These are phyloP conservation scores for Stachybotrys echinatus DNA, from an alignment of 2,329 filamentous ascomycete species.

Conservation along the genomic window DNA sequence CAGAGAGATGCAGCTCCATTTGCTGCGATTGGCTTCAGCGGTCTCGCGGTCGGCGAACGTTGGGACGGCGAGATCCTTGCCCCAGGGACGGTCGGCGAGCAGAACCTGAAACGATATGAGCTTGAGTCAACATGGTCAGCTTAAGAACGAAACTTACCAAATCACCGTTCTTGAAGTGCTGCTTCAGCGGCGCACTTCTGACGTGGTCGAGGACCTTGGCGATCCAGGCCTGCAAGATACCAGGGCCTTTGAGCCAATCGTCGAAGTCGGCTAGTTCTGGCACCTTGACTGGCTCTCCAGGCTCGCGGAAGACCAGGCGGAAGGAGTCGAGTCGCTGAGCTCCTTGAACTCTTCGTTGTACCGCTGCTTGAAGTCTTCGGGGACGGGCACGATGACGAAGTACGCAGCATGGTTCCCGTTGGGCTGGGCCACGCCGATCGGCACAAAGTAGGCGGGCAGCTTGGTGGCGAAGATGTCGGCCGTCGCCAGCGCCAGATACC, in stretches of 20 bases:
- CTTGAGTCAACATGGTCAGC: no score
- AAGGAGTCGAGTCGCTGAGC: not conserved
- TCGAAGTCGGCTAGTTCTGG: not conserved
- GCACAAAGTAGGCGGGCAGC: not conserved
- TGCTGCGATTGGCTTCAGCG: no score
- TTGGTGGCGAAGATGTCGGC: not conserved
- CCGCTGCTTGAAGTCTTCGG: not conserved
- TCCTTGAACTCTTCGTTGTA: not conserved
- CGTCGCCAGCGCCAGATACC: not conserved
- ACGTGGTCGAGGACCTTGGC: not conserved
- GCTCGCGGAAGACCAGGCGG: not conserved
- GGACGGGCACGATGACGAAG: not conserved
- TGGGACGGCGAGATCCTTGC: no score
- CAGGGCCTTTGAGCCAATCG: not conserved
- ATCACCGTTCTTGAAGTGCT: no score
- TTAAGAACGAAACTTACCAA: no score
- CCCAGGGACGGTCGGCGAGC: no score
- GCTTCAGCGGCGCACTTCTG: no score
- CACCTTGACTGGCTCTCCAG: not conserved
- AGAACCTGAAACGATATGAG: no score
- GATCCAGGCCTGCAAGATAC: not conserved
- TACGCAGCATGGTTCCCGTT: not conserved
- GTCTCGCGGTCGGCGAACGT: no score
- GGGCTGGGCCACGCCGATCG: not conserved
- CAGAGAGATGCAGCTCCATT: no score